phyloP scores from a whole-genome alignment of 2,329 filamentous ascomycete species.

The Dactylella cylindrospora region DNA sequence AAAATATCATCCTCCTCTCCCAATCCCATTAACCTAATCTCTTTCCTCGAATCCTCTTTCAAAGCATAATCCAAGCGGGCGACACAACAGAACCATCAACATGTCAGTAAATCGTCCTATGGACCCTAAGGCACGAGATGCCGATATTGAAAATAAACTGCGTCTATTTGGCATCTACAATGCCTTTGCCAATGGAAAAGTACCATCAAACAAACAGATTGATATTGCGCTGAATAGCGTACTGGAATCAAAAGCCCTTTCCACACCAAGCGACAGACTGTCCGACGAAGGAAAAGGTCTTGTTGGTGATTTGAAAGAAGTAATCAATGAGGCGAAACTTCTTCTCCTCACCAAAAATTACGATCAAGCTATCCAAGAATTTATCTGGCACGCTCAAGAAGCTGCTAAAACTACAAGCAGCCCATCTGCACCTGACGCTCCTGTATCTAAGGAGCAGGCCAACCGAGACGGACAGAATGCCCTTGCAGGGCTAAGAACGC shows the following conservation, averaged over 20 bases:
- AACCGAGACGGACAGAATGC: slow-evolving; percentile 82
- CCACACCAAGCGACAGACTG: slow-evolving; percentile 69
- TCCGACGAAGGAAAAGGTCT: slow-evolving; percentile 80
- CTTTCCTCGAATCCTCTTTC: too few relatives aligned
- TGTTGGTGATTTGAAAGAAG: slow-evolving; percentile 72
- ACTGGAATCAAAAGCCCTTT: slow-evolving; percentile 69
- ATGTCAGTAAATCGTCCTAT: slow-evolving; percentile 48
- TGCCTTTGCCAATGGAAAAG: slow-evolving; percentile 51
- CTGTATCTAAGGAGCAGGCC: slow-evolving; percentile 73
- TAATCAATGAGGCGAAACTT: slow-evolving; percentile 80
- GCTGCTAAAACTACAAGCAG: slow-evolving; percentile 61
- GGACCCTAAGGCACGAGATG: slow-evolving; percentile 46
- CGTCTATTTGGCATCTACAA: slow-evolving; percentile 88
- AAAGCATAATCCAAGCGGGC: too few relatives aligned
- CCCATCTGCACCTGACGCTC: slow-evolving; percentile 53
- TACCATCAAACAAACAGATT: slow-evolving; percentile 77
- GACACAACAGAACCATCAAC: slow-evolving; percentile 26
- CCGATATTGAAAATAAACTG: slow-evolving; percentile 64
- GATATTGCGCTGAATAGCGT: slow-evolving; percentile 91
- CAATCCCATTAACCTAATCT: too few relatives aligned
- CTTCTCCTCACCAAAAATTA: slow-evolving; percentile 91
- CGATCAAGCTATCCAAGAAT: slow-evolving; percentile 90
- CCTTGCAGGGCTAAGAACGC: slow-evolving; percentile 78
- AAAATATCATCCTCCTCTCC: too few relatives aligned
- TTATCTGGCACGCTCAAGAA: slow-evolving; percentile 88